Base-by-base conservation (phyloP, 2,329 filamentous ascomycete genomes). In the Pseudogymnoascus sp. region DNA sequence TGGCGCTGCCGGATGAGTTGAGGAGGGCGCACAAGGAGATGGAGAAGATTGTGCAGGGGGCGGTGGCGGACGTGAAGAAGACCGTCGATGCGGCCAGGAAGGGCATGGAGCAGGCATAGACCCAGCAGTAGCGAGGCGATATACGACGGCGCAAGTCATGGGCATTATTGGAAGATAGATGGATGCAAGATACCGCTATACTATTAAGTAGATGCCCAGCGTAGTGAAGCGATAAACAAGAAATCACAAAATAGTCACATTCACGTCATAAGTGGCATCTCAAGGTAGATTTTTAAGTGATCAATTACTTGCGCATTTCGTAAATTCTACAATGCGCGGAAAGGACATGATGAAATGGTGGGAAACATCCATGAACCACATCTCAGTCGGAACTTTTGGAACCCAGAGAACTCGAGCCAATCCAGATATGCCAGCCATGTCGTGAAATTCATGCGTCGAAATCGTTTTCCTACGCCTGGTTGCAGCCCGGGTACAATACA, bases 11-110 rank as follows among this genome's bases (percentile, higher is more conserved):
- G 11, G 75, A 77, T 71, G 75, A 76, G 67, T 64, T 75, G 56
- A 75, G 73, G 64, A 76, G 73, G 62, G 75, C 72, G 11, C 72
- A 73, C 53, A 76, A 75, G 60, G 71, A 74, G 62, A 71, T 77
- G 71, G 75, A 76, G 65, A 73, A 72, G 62, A 68, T 76, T 42
- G 71, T 75, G 7, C 74, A 76, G 65, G 73, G 72, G 62, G 71
- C 65, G 9, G 64, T 64, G 29, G 67, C 61, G 15, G 72, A 75
- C 60, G 69, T 74, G 1, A 75, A 76, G 67, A 73, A 72, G 64
- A 63, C 69, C n/a, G 71, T 75, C n/a, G 74, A 76, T 29, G 69
- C 66, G 3, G 74, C 73, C 9, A 70, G 69, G 62, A 76, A 76
- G 62, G 67, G 62, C 10, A 74, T 75, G 68, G 70, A 73, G 59